A percentile compares a stretch with the other conserved stretches of the same genome.
Evolutionary conservation across 805 yeast genomes (phyloP).

Genomic region (Clavispora phyllophila): DNA sequence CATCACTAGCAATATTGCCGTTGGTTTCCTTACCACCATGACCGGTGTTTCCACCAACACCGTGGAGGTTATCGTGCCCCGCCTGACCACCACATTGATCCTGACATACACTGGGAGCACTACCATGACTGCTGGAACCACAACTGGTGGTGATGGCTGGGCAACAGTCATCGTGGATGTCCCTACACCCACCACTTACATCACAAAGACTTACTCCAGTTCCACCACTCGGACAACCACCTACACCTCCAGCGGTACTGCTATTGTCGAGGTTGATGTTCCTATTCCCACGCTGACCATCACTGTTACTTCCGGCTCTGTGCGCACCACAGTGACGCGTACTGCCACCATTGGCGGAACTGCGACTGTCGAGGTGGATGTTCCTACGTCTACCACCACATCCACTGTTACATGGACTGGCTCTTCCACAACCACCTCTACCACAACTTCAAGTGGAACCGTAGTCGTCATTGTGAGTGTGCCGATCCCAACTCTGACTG

Average conservation of each 20-base stretch:
- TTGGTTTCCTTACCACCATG: constrained; percentile 1
- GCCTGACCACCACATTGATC: constrained; percentile 2
- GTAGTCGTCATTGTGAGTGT: constrained; percentile 13
- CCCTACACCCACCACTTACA: constrained; percentile 1
- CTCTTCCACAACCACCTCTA: constrained; percentile 4
- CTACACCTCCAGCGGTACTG: constrained; percentile 16
- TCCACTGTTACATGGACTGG: constrained; percentile 9
- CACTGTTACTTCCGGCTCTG: constrained; percentile 4
- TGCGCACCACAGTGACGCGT: constrained; percentile 4
- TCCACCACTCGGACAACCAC: constrained; percentile 9
- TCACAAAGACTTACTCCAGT: constrained; percentile 5
- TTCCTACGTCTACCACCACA: constrained; percentile 7
- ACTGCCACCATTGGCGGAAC: constrained; percentile 8
- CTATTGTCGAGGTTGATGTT: constrained; percentile 19
- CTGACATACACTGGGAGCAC: constrained; percentile 5
- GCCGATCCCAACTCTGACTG: constrained; percentile 15
- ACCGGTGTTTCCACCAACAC: constrained; percentile 4
- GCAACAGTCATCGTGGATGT: constrained; percentile 3
- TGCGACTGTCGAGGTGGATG: constrained; percentile 9
- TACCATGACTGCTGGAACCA: background rate
- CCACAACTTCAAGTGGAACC: constrained; percentile 7
- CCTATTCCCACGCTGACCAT: constrained; percentile 7
- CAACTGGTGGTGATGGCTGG: constrained; percentile 6
- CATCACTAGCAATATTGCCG: background rate
- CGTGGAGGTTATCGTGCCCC: constrained; percentile 5